Evolutionary conservation across 495 filamentous ascomycete species (phyloP).

Genomic region (Pyrenula massariospora): DNA sequence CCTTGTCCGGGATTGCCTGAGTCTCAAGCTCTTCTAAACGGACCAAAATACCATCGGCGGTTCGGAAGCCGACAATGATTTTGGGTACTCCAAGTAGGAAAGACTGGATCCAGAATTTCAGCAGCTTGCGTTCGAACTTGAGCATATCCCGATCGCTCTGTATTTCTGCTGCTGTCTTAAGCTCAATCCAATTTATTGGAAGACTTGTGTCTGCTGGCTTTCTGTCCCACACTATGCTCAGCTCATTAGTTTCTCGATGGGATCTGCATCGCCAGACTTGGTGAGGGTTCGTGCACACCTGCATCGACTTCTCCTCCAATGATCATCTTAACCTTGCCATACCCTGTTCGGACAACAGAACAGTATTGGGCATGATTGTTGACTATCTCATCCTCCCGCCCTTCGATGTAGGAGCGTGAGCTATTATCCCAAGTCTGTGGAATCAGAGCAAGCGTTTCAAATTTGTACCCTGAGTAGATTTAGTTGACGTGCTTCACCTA

Average conservation of each 20-base stretch:
- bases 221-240: conserved; percentile 60
- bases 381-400: conserved; percentile 54
- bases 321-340: conserved; percentile 59
- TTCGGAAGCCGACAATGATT: conserved; percentile 83
- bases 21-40: conserved; percentile 70
- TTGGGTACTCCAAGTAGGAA: conserved; percentile 87
- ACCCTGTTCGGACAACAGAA: conserved; percentile 77
- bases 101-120: conserved; percentile 94
- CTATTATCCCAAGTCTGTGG: conserved; percentile 59
- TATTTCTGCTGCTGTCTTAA: conserved; percentile 79
- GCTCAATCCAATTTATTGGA: conserved; percentile 82
- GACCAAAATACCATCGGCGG: conserved; percentile 56
- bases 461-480: conserved; percentile 70
- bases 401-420: conserved; percentile 64
- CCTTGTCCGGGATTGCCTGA: conserved; percentile 57
- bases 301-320: conserved; percentile 96
- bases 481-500: conserved; percentile 4
- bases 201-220: conserved; percentile 53
- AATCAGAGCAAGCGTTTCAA: conserved; percentile 74
- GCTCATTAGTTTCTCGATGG: not conserved
- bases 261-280: not conserved
- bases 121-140: conserved; percentile 76
- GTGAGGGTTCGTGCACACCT: conserved; percentile 39
- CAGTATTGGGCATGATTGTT: conserved; percentile 90
- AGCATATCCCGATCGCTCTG: conserved; percentile 48